These are phyloP conservation scores for Fusarium sp. DNA, from an alignment of 2,329 filamentous ascomycete species.

Conservation along the genomic window DNA sequence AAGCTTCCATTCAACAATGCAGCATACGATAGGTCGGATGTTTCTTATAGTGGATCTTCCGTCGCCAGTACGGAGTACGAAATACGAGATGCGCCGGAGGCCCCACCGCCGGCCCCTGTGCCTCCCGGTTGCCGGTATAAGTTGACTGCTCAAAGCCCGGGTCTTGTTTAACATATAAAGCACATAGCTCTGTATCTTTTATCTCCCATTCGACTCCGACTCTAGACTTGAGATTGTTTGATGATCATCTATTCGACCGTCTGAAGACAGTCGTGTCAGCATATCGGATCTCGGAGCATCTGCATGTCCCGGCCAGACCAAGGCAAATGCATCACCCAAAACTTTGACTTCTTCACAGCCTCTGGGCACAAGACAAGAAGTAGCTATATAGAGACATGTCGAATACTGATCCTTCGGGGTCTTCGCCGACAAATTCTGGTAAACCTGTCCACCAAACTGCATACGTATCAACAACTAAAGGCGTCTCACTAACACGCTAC, in stretches of 20 bases:
- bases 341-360: neutral
- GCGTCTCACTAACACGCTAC: neutral
- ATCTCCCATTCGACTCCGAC: fast-evolving
- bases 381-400: neutral
- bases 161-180: neutral
- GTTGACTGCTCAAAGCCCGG: neutral
- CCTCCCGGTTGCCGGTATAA: constrained; percentile 5
- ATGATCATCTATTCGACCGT: neutral
- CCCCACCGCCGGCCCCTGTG: constrained; percentile 19
- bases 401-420: neutral
- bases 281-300: constrained; percentile 24
- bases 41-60: neutral
- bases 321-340: neutral
- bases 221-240: too few relatives aligned
- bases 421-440: constrained; percentile 1
- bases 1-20: neutral
- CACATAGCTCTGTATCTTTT: fast-evolving
- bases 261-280: neutral
- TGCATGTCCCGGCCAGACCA: neutral
- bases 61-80: constrained; percentile 36
- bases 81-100: constrained; percentile 27
- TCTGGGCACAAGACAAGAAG: neutral
- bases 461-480: fast-evolving
- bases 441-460: too few relatives aligned
- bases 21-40: constrained; percentile 4